A percentile compares a stretch with the other conserved stretches of the same genome.
phyloP scores from a whole-genome alignment of 805 yeast species.

The Pichia ethanolica region DNA sequence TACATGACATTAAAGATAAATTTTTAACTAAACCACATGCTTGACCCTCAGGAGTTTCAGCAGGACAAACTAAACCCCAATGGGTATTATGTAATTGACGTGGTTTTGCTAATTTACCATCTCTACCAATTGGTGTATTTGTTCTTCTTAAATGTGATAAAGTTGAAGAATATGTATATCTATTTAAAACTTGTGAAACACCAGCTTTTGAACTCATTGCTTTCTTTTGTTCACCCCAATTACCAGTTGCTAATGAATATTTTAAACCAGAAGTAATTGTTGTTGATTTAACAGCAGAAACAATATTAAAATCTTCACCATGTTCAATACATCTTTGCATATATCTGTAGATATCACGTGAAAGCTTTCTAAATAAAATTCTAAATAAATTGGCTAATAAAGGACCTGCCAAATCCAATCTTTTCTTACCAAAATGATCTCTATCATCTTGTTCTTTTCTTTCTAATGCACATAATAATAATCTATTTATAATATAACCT shows the following conservation, averaged over 20 bases:
- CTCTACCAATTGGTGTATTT: slow-evolving; percentile 98
- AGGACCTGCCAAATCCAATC: slow-evolving; percentile 98
- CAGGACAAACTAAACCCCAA: slow-evolving; percentile 99
- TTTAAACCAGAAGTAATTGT: slow-evolving; percentile 96
- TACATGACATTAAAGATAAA: slow-evolving; percentile 92
- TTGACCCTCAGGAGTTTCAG: slow-evolving; percentile 99
- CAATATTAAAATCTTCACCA: slow-evolving; percentile 92
- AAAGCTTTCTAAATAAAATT: slow-evolving; percentile 84
- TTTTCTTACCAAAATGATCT: slow-evolving; percentile 98
- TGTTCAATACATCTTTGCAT: slow-evolving; percentile 99
- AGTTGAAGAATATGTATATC: slow-evolving; percentile 98
- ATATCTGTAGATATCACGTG: slow-evolving; percentile 94
- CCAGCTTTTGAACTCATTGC: slow-evolving; percentile 99
- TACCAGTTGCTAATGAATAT: slow-evolving; percentile 97
- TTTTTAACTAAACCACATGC: slow-evolving; percentile 99
- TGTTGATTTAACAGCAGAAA: slow-evolving; percentile 93
- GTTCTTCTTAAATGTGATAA: slow-evolving; percentile 98
- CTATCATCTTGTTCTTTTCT: slow-evolving; percentile 98
- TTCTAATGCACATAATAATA: slow-evolving; percentile 90
- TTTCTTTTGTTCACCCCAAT: slow-evolving; percentile 99
- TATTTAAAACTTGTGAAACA: slow-evolving; percentile 95
- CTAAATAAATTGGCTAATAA: slow-evolving; percentile 92
- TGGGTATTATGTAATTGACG: slow-evolving; percentile 98
- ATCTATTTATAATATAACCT: slow-evolving; percentile 96
- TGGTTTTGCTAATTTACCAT: slow-evolving; percentile 97